These are phyloP conservation scores for Boletus edulis DNA, from an alignment of 768 basidiomycete genomes.

Conservation along the genomic window DNA sequence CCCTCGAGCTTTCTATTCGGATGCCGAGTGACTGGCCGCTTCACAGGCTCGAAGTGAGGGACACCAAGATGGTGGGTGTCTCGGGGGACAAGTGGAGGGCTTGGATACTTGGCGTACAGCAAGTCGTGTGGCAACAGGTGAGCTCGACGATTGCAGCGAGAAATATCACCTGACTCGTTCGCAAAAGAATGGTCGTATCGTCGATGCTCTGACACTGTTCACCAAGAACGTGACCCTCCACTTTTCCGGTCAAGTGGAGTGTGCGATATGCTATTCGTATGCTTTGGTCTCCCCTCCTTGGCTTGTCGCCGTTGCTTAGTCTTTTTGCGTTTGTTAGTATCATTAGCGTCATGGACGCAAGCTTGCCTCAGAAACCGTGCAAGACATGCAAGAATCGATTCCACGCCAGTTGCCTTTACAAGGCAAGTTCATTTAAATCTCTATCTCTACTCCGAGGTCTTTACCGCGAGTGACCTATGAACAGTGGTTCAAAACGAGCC, in stretches of 20 bases:
- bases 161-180: neutral
- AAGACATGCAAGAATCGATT: conserved; percentile 93
- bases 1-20: conserved; percentile 82
- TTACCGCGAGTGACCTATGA: neutral
- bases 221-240: conserved; percentile 92
- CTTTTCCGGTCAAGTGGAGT: conserved; percentile 94
- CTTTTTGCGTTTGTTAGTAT: conserved; percentile 48
- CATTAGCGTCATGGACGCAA: conserved; percentile 86
- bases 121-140: conserved; percentile 86
- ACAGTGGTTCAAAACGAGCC: conserved; percentile 88
- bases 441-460: neutral
- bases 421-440: conserved; percentile 43
- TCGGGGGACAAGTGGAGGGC: conserved; percentile 88
- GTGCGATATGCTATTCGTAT: conserved; percentile 96
- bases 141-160: conserved; percentile 22
- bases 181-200: conserved; percentile 79
- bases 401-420: conserved; percentile 89
- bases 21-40: conserved; percentile 92
- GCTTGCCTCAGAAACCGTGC: conserved; percentile 87
- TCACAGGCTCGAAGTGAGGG: conserved; percentile 82
- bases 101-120: conserved; percentile 92
- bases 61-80: conserved; percentile 81
- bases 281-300: neutral
- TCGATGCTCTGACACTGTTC: conserved; percentile 86
- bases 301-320: neutral